These are phyloP conservation scores for Pseudonitzschia pungens DNA, from an alignment of 108 stramenopile genomes.

Conservation along the genomic window DNA sequence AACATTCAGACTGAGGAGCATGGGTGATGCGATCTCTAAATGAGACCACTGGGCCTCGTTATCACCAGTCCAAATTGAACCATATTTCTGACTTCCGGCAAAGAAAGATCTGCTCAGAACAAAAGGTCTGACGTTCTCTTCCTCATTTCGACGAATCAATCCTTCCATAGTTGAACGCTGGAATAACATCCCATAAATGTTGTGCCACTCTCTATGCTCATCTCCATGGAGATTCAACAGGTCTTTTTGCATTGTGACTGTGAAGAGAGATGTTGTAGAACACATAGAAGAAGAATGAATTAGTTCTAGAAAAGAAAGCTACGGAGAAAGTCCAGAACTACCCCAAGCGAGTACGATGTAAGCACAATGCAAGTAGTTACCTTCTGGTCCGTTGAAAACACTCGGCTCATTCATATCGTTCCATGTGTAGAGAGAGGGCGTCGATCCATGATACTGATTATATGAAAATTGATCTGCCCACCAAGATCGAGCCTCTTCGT, in stretches of 20 bases:
- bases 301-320: not conserved
- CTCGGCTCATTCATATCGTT: constrained; percentile 99
- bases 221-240: constrained; percentile 80
- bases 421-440: constrained; percentile 94
- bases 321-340: not conserved
- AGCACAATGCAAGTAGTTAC: not conserved
- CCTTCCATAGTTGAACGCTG: constrained; percentile 96
- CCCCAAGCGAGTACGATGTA: not conserved
- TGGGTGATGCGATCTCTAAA: constrained; percentile 89
- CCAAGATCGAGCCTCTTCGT: constrained; percentile 88
- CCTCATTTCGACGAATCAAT: constrained; percentile 67
- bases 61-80: constrained; percentile 99
- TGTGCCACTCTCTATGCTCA: constrained; percentile 99
- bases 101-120: constrained; percentile 96
- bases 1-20: constrained; percentile 93
- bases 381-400: constrained; percentile 99
- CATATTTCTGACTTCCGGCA: constrained; percentile 94
- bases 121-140: constrained; percentile 88
- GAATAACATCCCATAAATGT: constrained; percentile 98
- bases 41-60: constrained; percentile 96
- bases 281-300: not conserved
- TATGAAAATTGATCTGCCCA: constrained; percentile 97
- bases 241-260: constrained; percentile 94
- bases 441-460: constrained; percentile 92
- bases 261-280: not conserved